Conservation (phyloP, 371 early-diverging fungal species). For the Phascolomyces articulosus region DNA sequence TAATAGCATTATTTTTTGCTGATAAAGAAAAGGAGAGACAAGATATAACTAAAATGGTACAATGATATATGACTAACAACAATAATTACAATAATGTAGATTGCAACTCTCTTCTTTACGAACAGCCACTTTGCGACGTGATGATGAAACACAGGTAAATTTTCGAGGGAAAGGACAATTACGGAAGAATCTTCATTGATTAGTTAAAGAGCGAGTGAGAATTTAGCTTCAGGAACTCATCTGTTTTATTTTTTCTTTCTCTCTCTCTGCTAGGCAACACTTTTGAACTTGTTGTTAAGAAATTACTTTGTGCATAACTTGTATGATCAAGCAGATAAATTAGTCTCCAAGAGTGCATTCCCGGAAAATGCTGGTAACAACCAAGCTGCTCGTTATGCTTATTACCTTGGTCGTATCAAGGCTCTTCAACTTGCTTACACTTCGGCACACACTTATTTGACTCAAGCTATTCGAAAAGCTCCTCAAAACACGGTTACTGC, state of each 20-base stretch:
- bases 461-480: slow-evolving; percentile 95
- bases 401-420: slow-evolving; percentile 93
- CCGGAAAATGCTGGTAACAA: slow-evolving; percentile 92
- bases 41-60: not conserved
- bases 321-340: slow-evolving; percentile 95
- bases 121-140: slow-evolving; percentile 88
- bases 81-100: slow-evolving; percentile 33
- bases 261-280: slow-evolving; percentile 84
- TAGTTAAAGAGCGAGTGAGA: too few relatives aligned
- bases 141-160: slow-evolving; percentile 74
- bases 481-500: slow-evolving; percentile 86
- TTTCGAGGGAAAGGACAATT: too few relatives aligned
- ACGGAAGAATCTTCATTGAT: too few relatives aligned
- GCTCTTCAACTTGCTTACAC: slow-evolving; percentile 97
- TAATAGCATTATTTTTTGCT: not conserved
- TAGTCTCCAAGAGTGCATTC: slow-evolving; percentile 90
- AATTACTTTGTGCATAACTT: slow-evolving; percentile 92
- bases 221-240: too few relatives aligned
- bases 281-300: slow-evolving; percentile 88
- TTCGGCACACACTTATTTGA: slow-evolving; percentile 80
- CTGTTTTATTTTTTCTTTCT: not conserved
- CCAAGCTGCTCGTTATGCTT: slow-evolving; percentile 94
- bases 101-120: slow-evolving; percentile 84
- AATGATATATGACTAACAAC: too few relatives aligned
- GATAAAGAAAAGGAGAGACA: not conserved